A percentile compares a stretch with the other conserved stretches of the same genome.
Evolutionary conservation across 1,284 basidiomycete genomes (phyloP).

Genomic region (Vanrija sp.): DNA sequence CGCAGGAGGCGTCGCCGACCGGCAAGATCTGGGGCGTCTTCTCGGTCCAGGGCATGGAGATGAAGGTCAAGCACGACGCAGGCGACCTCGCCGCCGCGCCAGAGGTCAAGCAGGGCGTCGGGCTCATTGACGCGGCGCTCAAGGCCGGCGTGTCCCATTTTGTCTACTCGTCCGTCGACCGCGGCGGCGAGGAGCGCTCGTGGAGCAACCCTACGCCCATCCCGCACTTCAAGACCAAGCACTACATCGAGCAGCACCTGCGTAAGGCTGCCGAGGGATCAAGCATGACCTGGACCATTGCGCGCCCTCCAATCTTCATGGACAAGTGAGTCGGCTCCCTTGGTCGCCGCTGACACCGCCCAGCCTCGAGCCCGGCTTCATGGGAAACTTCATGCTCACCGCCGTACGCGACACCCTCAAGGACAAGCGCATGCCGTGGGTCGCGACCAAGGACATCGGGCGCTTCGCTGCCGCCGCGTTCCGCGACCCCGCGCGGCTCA

Average conservation of each 20-base stretch:
- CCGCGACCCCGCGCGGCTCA: constrained; percentile 1
- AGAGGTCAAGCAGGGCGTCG: constrained; percentile 17
- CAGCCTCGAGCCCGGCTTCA: constrained; percentile 15
- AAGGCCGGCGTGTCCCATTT: constrained; percentile 49
- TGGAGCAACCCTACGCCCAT: constrained; percentile 11
- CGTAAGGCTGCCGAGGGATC: not conserved
- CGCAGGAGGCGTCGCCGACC: constrained; percentile 1
- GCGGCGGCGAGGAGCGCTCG: constrained; percentile 22
- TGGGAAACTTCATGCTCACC: constrained; percentile 19
- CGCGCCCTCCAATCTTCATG: not conserved
- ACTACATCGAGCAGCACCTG: constrained; percentile 14
- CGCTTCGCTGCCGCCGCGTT: constrained; percentile 21
- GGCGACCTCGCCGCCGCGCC: not conserved
- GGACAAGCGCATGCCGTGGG: constrained; percentile 21
- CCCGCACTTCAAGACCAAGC: constrained; percentile 19
- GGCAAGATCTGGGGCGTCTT: constrained; percentile 28
- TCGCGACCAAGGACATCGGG: constrained; percentile 25
- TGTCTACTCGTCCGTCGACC: constrained; percentile 44
- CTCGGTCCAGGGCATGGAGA: constrained; percentile 16
- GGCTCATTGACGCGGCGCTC: constrained; percentile 48
- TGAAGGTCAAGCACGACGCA: not conserved
- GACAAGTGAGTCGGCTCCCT: constrained; percentile 17
- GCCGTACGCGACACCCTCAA: constrained; percentile 16
- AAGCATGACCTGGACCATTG: constrained; percentile 3
- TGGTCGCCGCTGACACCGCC: not conserved